Conservation (phyloP, 192 early-diverging fungal species). For the Rhizophagus clarus region DNA sequence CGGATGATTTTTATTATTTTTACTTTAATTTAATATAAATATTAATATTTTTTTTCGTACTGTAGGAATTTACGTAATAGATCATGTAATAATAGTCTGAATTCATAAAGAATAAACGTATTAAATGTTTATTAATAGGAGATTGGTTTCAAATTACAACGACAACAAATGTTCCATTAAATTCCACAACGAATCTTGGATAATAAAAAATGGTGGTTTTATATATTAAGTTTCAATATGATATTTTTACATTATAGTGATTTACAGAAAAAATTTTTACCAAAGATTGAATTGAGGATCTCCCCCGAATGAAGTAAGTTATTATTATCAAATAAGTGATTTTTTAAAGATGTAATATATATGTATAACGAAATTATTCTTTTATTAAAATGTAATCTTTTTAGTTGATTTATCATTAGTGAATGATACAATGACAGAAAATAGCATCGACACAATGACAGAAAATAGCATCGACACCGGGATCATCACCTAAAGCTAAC, state of each 20-base stretch:
- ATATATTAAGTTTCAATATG: slow-evolving; percentile 57
- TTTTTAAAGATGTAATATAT: neutral
- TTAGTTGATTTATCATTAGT: slow-evolving; percentile 39
- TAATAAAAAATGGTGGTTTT: slow-evolving; percentile 57
- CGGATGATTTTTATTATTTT: too few species aligned
- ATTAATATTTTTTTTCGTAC: neutral
- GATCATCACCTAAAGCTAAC: neutral
- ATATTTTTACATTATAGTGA: slow-evolving; percentile 70
- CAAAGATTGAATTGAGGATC: slow-evolving; percentile 40
- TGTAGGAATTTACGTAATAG: slow-evolving; percentile 61
- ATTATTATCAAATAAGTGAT: neutral
- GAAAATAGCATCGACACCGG: neutral
- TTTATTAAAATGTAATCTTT: too few species aligned
- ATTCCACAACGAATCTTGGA: slow-evolving; percentile 1
- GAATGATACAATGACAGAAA: slow-evolving; percentile 36
- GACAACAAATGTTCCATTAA: neutral
- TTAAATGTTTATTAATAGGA: slow-evolving; percentile 60
- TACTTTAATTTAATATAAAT: neutral
- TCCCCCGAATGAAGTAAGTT: slow-evolving; percentile 58
- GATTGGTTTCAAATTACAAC: slow-evolving; percentile 66
- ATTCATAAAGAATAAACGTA: slow-evolving; percentile 69
- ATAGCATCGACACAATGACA: neutral
- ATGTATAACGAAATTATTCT: too few species aligned
- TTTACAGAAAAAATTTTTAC: slow-evolving; percentile 46
- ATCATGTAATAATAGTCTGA: slow-evolving; percentile 68